Conservation (phyloP, 179 eudicot species). For the Gypsophila paniculata region DNA sequence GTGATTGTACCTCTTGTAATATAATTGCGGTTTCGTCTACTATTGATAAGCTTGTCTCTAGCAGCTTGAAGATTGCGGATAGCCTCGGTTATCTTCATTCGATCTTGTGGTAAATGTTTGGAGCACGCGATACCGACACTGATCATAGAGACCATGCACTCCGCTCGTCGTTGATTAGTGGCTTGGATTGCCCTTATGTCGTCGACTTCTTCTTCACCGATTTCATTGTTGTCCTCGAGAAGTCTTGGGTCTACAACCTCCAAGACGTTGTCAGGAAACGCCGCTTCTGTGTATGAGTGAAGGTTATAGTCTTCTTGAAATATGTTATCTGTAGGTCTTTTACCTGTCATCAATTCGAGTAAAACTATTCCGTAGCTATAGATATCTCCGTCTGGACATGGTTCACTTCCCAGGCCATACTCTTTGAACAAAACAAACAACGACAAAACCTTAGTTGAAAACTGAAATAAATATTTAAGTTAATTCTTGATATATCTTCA, state of each 20-base stretch:
- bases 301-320: slow-evolving; percentile 17
- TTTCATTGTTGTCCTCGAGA: not conserved
- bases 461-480: no score
- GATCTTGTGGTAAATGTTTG: slow-evolving; percentile 18
- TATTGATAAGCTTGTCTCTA: not conserved
- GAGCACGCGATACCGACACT: slow-evolving; percentile 22
- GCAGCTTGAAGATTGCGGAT: slow-evolving; percentile 6
- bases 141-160: slow-evolving; percentile 15
- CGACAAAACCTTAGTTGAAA: not conserved
- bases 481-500: no score
- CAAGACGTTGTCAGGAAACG: slow-evolving; percentile 6
- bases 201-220: not conserved
- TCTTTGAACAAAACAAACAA: not conserved
- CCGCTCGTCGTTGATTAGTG: not conserved
- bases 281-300: slow-evolving; percentile 18
- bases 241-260: slow-evolving; percentile 19
- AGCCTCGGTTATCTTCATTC: slow-evolving; percentile 10
- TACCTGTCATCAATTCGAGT: slow-evolving; percentile 20
- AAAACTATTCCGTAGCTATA: slow-evolving; percentile 28
- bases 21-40: not conserved
- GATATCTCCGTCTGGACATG: slow-evolving; percentile 18
- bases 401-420: slow-evolving; percentile 23
- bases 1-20: not conserved
- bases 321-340: slow-evolving; percentile 15
- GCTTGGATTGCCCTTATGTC: not conserved